Evolutionary conservation across 78 protist genomes (phyloP), one percentile per base, ranked within the genome.

Genomic region (Andalucia godoyi): DNA sequence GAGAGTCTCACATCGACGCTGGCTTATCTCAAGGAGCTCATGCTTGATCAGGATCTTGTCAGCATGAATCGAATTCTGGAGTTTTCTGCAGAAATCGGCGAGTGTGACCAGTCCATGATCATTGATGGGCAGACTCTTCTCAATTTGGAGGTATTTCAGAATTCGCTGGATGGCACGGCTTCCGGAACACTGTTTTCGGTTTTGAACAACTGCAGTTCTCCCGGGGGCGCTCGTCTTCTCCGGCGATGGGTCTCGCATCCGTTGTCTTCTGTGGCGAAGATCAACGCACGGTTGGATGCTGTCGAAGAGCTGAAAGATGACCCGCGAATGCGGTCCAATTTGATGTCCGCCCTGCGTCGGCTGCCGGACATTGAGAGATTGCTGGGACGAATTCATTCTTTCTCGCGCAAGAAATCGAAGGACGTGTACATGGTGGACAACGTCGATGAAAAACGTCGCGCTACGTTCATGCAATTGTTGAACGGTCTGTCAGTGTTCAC

Each of bases 201-300:
- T 13, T 21, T 72, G 41, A 18, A 51, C 13, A 52, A 40, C 27
- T 7, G 61, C 12, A 21, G 4, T 29, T 70, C 77, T 3, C 58
- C 81, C 6, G 12, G 50, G 4, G 86, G 86, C 23, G 21, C 29
- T 13, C 74, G 86, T 8, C n/a, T 0, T 23, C 18, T 81, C 37
- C 53, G 53, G 25, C 21, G 5, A 10, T 74, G 81, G 86, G 37
- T 81, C 21, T 46, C 58, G 50, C 66, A 50, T 12, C 86, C 86
- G 30, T 36, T 70, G 57, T 2, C 61, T 12, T 17, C 15, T n/a
- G 34, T 30, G 23, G 64, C 13, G 29, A 51, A 10, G 29, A 72
- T 81, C 30, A 10, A 37, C 27, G 63, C 7, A 27, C 75, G 86
- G 47, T 58, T 30, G 42, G 75, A 67, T 4, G 83, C 78, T 7